A percentile compares a stretch with the other conserved stretches of the same genome.
Conservation (phyloP, 208 protist genomes). For the Acanthamoeba triangularis region DNA sequence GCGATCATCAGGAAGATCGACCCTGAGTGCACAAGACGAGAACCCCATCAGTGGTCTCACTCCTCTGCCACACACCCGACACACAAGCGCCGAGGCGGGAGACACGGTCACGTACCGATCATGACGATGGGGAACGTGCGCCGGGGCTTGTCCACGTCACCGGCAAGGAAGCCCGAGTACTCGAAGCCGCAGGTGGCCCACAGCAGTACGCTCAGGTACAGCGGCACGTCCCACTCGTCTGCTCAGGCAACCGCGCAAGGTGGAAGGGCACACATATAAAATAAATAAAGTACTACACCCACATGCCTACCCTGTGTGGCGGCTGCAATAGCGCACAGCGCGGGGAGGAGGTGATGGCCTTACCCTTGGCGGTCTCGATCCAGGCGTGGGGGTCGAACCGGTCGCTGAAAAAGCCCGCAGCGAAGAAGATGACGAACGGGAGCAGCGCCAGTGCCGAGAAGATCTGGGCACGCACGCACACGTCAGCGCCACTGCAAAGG, state of each 20-base stretch:
- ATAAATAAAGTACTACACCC: too few species aligned
- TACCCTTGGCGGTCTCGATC: slow-evolving; percentile 9
- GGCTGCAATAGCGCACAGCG: too few species aligned
- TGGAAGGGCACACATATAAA: too few species aligned
- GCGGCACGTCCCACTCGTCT: slow-evolving; percentile 37
- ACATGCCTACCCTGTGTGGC: too few species aligned
- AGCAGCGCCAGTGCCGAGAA: slow-evolving; percentile 38
- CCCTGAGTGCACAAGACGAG: not conserved
- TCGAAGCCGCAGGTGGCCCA: slow-evolving; percentile 65
- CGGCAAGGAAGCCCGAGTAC: slow-evolving; percentile 59
- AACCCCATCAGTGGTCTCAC: not conserved
- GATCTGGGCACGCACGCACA: not conserved
- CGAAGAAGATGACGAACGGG: slow-evolving; percentile 7
- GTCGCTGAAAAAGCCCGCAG: not conserved
- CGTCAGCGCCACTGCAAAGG: not conserved
- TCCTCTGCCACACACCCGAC: not conserved
- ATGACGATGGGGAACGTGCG: slow-evolving; percentile 67
- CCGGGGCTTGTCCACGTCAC: slow-evolving; percentile 16
- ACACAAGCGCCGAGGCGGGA: not conserved
- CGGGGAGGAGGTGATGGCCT: not conserved
- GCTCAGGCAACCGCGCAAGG: not conserved
- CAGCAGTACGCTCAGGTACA: slow-evolving; percentile 48
- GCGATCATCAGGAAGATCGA: slow-evolving; percentile 49
- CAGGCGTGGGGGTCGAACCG: not conserved
- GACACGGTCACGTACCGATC: not conserved